These are phyloP conservation scores for Globisporangium cederbergense DNA, from an alignment of 352 stramenopile genomes.

Conservation along the genomic window DNA sequence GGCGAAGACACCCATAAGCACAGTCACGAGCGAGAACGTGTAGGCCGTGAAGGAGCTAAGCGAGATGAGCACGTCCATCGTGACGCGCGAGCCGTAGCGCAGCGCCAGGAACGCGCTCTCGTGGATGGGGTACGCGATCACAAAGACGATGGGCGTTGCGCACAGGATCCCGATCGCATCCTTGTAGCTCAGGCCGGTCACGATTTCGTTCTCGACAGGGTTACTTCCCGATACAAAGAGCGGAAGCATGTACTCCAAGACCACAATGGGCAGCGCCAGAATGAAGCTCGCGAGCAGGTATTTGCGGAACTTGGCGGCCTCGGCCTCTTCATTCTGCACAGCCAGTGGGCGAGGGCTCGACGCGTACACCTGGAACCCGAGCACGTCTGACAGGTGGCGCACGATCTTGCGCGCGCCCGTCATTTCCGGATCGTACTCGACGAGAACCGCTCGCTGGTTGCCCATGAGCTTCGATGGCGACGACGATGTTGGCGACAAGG, in stretches of 20 bases:
- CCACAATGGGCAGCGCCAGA: constrained; percentile 49
- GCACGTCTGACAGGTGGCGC: constrained; percentile 27
- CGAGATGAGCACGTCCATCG: constrained; percentile 79
- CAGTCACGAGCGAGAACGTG: constrained; percentile 46
- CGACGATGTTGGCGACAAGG: neutral
- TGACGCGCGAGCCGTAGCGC: constrained; percentile 57
- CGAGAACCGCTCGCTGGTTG: constrained; percentile 24
- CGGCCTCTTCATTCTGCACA: constrained; percentile 28
- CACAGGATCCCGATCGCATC: constrained; percentile 55
- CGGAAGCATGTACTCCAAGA: constrained; percentile 58
- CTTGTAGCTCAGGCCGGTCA: constrained; percentile 45
- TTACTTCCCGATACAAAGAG: constrained; percentile 24
- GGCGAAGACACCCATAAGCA: constrained; percentile 22
- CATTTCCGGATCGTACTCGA: constrained; percentile 46
- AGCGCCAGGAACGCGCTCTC: constrained; percentile 60
- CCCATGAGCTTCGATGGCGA: constrained; percentile 11
- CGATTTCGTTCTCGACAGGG: constrained; percentile 22
- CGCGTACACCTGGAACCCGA: constrained; percentile 47
- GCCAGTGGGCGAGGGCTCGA: constrained; percentile 45
- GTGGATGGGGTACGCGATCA: constrained; percentile 65
- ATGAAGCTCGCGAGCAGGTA: constrained; percentile 52
- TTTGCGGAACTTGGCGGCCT: constrained; percentile 41
- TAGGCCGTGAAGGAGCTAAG: constrained; percentile 69
- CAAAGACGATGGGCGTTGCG: constrained; percentile 62
- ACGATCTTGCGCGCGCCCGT: constrained; percentile 40